These are phyloP conservation scores for Wallacemonas sp. DNA, from an alignment of 208 protist genomes.

Conservation along the genomic window DNA sequence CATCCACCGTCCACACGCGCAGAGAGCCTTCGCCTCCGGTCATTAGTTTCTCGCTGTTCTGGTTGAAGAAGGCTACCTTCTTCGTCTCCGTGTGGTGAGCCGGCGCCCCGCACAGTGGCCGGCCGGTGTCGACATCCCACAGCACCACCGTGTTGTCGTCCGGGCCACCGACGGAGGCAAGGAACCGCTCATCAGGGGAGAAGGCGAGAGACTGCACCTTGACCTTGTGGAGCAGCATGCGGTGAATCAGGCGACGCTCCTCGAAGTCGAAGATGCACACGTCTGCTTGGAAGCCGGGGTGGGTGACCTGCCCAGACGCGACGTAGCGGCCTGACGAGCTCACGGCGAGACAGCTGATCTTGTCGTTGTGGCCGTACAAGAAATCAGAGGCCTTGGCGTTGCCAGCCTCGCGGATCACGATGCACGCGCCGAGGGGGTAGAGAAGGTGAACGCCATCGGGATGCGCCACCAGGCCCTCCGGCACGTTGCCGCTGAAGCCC, in stretches of 20 bases:
- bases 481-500: conserved; percentile 85
- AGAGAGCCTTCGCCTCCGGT: conserved; percentile 87
- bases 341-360: conserved; percentile 92
- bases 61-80: conserved; percentile 87
- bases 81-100: conserved; percentile 79
- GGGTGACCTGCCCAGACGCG: conserved; percentile 93
- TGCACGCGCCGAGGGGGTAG: conserved; percentile 92
- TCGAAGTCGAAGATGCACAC: conserved; percentile 93
- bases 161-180: conserved; percentile 92
- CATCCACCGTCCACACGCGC: conserved; percentile 92
- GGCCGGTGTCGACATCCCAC: conserved; percentile 92
- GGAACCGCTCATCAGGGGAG: conserved; percentile 89
- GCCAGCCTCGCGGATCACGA: conserved; percentile 88
- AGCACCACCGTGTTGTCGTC: conserved; percentile 96
- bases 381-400: conserved; percentile 84
- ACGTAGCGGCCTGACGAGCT: conserved; percentile 90
- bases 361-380: conserved; percentile 94
- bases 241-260: conserved; percentile 82
- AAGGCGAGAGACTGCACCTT: conserved; percentile 94
- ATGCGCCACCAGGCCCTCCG: conserved; percentile 83
- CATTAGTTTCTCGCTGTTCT: conserved; percentile 80
- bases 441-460: conserved; percentile 89
- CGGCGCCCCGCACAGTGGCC: conserved; percentile 88
- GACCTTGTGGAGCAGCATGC: conserved; percentile 94
- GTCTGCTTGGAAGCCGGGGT: conserved; percentile 95